Evolutionary conservation across 73 alveolate genomes (phyloP).

Genomic region (Uronychia binucleata): DNA sequence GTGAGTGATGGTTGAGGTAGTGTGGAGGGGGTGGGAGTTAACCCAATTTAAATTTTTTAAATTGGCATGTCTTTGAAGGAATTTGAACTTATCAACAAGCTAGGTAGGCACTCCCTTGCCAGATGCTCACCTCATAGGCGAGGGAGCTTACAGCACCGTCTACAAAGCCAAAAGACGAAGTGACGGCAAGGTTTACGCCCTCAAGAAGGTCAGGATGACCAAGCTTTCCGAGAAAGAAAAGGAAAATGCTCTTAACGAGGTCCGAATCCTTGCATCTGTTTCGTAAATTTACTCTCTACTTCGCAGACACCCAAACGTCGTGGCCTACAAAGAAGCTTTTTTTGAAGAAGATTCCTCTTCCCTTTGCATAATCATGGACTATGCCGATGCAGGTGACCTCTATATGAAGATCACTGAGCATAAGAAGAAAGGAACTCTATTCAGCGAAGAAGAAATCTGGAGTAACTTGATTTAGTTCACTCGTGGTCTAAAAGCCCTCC

Average conservation of each 20-base stretch:
- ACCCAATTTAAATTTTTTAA: too few relatives aligned
- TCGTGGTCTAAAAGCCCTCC: conserved; percentile 45
- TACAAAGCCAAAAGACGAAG: conserved; percentile 36
- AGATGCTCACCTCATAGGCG: conserved; percentile 23
- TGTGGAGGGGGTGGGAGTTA: too few relatives aligned
- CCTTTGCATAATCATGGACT: conserved; percentile 60
- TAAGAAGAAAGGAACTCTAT: conserved; percentile 9
- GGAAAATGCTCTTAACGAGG: conserved; percentile 31
- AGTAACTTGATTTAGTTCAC: conserved; percentile 9
- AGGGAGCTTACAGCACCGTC: conserved; percentile 41
- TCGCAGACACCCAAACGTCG: conserved; percentile 63
- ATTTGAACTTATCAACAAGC: conserved; percentile 10
- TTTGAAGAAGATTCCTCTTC: conserved; percentile 64
- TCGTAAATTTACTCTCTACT: neutral
- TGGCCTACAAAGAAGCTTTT: conserved; percentile 88
- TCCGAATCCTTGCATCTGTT: conserved; percentile 18
- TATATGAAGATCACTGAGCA: conserved; percentile 35
- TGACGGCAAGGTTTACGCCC: conserved; percentile 19
- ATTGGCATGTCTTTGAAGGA: conserved; percentile 3
- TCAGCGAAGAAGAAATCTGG: conserved; percentile 60
- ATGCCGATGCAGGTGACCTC: conserved; percentile 64
- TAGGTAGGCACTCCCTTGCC: conserved; percentile 11
- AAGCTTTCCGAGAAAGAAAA: conserved; percentile 9
- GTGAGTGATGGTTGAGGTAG: too few relatives aligned
- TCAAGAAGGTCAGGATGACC: conserved; percentile 30